phyloP scores from a whole-genome alignment of 2,329 filamentous ascomycete genomes.

The Byssoonygena ceratinophila region DNA sequence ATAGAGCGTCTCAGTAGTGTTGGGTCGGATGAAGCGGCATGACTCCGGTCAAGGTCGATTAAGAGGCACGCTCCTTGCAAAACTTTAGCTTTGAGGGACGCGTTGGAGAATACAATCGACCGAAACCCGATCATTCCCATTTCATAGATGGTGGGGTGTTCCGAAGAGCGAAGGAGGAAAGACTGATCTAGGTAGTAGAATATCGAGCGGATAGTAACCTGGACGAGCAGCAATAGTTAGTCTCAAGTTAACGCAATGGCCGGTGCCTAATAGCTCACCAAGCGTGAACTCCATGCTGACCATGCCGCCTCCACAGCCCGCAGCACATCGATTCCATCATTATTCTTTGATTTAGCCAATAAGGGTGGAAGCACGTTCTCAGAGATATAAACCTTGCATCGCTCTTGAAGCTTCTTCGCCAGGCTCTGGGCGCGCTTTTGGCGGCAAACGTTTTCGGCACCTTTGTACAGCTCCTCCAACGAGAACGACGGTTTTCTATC shows the following conservation, averaged over 20 bases:
- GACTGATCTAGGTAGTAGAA: slow-evolving; percentile 93
- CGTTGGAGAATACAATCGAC: slow-evolving; percentile 46
- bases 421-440: slow-evolving; percentile 61
- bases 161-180: slow-evolving; percentile 65
- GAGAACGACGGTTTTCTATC: slow-evolving; percentile 55
- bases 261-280: slow-evolving; percentile 39
- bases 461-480: slow-evolving; percentile 80
- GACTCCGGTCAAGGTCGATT: slow-evolving; percentile 59
- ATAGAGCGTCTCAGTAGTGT: slow-evolving; percentile 63
- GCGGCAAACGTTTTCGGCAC: slow-evolving; percentile 82
- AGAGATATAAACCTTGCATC: slow-evolving; percentile 55
- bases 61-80: slow-evolving; percentile 66
- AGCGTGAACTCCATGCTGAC: slow-evolving; percentile 66
- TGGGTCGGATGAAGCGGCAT: slow-evolving; percentile 47
- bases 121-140: slow-evolving; percentile 70
- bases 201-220: slow-evolving; percentile 70
- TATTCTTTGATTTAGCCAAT: slow-evolving; percentile 43
- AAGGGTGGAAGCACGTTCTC: slow-evolving; percentile 49
- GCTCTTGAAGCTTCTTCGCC: slow-evolving; percentile 53
- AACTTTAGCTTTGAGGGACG: slow-evolving; percentile 43
- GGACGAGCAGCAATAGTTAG: not conserved
- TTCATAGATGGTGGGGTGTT: slow-evolving; percentile 63
- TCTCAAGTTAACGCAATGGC: slow-evolving; percentile 3
- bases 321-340: slow-evolving; percentile 55
- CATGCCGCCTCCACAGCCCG: slow-evolving; percentile 53